Evolutionary conservation across 1,284 basidiomycete species (phyloP).

Genomic region (Leccinum subspadiceum): DNA sequence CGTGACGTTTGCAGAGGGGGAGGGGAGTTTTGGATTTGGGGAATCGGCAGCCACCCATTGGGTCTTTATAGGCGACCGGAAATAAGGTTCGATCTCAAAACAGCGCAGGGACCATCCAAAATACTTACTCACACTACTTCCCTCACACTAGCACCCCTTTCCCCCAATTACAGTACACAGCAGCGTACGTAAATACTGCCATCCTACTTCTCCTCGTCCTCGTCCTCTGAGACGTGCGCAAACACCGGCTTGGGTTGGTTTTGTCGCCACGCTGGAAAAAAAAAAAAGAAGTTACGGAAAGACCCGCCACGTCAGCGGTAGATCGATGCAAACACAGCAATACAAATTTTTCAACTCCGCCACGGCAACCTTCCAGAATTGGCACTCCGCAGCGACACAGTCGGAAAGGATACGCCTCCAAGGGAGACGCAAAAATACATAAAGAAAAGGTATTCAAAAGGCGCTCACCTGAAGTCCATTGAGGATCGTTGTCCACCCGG

Average conservation of each 20-base stretch:
- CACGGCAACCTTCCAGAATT: constrained; percentile 36
- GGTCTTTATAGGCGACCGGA: constrained; percentile 74
- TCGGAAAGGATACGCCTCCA: constrained; percentile 2
- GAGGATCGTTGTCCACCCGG: constrained; percentile 69
- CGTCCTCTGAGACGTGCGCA: constrained; percentile 48
- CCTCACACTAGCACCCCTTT: constrained; percentile 14
- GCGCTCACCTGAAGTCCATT: constrained; percentile 77
- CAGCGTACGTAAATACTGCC: constrained; percentile 31
- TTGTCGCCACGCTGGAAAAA: constrained; percentile 71
- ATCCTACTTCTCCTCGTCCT: constrained; percentile 54
- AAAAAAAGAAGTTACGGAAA: constrained; percentile 47
- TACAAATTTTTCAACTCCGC: constrained; percentile 37
- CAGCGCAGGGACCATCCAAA: constrained; percentile 60
- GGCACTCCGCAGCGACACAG: constrained; percentile 30
- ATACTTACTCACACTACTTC: constrained; percentile 34
- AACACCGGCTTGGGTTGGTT: constrained; percentile 83
- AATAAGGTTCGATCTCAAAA: constrained; percentile 75
- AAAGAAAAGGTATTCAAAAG: constrained; percentile 5
- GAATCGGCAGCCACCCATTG: constrained; percentile 61
- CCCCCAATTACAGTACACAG: constrained; percentile 18
- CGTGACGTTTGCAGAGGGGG: constrained; percentile 45
- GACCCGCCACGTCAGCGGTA: constrained; percentile 63
- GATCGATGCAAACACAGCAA: constrained; percentile 47
- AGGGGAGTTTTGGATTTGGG: constrained; percentile 71
- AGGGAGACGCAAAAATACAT: constrained; percentile 3